Evolutionary conservation across 108 stramenopile genomes (phyloP).

Genomic region (Skeletonema marinoi): DNA sequence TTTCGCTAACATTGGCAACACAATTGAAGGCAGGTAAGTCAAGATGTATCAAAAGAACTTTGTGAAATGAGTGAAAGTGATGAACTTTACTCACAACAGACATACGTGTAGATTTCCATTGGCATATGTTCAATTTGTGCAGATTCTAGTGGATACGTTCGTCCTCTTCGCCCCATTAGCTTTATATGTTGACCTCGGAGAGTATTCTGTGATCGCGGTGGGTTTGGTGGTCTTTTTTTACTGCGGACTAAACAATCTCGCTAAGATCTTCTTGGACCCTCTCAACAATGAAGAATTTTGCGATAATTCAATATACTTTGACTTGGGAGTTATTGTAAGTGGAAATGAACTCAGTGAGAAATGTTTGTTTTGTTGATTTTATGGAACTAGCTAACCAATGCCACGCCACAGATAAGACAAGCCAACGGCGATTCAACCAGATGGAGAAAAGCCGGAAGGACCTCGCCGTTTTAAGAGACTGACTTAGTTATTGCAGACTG

Average conservation of each 20-base stretch:
- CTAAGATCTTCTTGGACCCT: slow-evolving; percentile 31
- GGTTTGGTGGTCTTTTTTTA: slow-evolving; percentile 34
- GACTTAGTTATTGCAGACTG: not conserved
- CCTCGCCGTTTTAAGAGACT: slow-evolving; percentile 1
- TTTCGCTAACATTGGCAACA: slow-evolving; percentile 40
- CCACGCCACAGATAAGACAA: not conserved
- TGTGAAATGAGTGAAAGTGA: too few relatives aligned
- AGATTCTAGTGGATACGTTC: slow-evolving; percentile 50
- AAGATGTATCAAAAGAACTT: not conserved
- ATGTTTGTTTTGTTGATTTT: not conserved
- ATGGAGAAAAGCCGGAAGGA: slow-evolving; percentile 4
- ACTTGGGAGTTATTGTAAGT: not conserved
- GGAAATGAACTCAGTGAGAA: not conserved
- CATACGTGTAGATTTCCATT: slow-evolving; percentile 38
- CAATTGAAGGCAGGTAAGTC: slow-evolving; percentile 21
- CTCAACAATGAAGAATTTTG: not conserved
- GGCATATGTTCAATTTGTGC: slow-evolving; percentile 59
- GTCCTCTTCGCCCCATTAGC: slow-evolving; percentile 37
- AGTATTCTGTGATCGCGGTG: slow-evolving; percentile 13
- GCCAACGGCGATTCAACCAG: slow-evolving; percentile 2
- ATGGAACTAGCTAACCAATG: not conserved
- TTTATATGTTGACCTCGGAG: slow-evolving; percentile 21
- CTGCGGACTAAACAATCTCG: slow-evolving; percentile 26
- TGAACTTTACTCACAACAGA: not conserved
- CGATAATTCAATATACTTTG: not conserved